Evolutionary conservation across 768 basidiomycete genomes (phyloP), one percentile per base, ranked within the genome.

Genomic region (Cystobasidium tubakii): DNA sequence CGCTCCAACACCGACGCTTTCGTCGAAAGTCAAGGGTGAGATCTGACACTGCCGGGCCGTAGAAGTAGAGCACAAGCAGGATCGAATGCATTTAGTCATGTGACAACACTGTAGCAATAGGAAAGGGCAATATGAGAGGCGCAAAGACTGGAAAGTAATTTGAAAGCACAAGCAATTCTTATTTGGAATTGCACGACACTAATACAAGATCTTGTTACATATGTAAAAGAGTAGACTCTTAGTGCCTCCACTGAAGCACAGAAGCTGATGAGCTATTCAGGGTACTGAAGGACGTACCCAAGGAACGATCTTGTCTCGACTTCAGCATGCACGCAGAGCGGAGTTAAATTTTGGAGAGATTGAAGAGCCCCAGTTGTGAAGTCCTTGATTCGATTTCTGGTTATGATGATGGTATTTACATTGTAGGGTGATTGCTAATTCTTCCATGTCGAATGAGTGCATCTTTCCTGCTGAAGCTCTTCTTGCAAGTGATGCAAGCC

Each of bases 401-500:
- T 6, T 6, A 39, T 6, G 39, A 15, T 6, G 39, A 15, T 6
- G 6, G n/a, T 50, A 12, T 50, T 19, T 50, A 50, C 57, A 60
- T 60, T 23, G 66, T 69, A 54, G 36, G 46, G 29, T 69, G 66
- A 27, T 31, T 33, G 29, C 44, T 50, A 23, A 71, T 71, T 36
- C 69, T 55, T 62, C 69, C 69, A 44, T 71, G 69, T 44, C 69
- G 53, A 39, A 71, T 71, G 1, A 71, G 69, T 29, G 69, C 69
- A 55, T 71, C 69, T 55, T 71, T 71, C 54, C 69, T 71, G 17
- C 36, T 42, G 69, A 71, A 71, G 15, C n/a, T 23, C 55, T 71
- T 71, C 54, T 71, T 33, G 55, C 69, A 71, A 33, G 69, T 57
- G 17, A 44, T 31, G 34, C 69, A 71, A 31, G 55, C 55, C 53